A percentile compares a stretch with the other conserved stretches of the same genome.
Conservation (phyloP, 768 basidiomycete species). For the Naganishia vaughanmartiniae region DNA sequence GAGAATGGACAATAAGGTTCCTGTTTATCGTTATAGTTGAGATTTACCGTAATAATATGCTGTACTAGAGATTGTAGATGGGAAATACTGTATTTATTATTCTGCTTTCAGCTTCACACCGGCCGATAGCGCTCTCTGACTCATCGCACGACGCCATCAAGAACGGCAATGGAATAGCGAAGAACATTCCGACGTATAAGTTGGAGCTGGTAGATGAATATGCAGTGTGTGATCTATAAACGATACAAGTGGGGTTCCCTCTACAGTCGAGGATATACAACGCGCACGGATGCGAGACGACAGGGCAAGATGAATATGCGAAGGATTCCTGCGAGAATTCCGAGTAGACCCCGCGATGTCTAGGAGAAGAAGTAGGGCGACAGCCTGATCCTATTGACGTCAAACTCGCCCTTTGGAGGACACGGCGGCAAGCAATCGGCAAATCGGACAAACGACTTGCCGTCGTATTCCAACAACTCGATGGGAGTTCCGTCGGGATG, state of each 20-base stretch:
- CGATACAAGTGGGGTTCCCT: neutral
- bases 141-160: too few relatives aligned
- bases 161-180: too few relatives aligned
- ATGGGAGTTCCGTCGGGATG: slow-evolving; percentile 24
- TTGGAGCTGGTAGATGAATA: neutral
- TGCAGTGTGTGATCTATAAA: neutral
- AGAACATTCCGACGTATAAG: too few relatives aligned
- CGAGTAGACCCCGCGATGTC: neutral
- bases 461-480: slow-evolving; percentile 30
- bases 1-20: too few relatives aligned
- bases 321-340: neutral
- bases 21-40: too few relatives aligned
- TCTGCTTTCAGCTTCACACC: too few relatives aligned
- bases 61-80: too few relatives aligned
- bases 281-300: neutral
- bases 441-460: slow-evolving; percentile 64
- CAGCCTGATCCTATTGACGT: slow-evolving; percentile 74
- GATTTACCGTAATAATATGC: too few relatives aligned
- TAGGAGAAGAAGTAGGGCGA: slow-evolving; percentile 94
- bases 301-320: neutral
- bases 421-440: slow-evolving; percentile 73
- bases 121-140: too few relatives aligned
- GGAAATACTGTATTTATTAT: too few relatives aligned
- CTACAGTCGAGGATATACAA: neutral
- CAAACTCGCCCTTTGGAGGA: slow-evolving; percentile 80